phyloP scores from a whole-genome alignment of 371 early-diverging fungal species.

The Polyrhizophydium stewartii region DNA sequence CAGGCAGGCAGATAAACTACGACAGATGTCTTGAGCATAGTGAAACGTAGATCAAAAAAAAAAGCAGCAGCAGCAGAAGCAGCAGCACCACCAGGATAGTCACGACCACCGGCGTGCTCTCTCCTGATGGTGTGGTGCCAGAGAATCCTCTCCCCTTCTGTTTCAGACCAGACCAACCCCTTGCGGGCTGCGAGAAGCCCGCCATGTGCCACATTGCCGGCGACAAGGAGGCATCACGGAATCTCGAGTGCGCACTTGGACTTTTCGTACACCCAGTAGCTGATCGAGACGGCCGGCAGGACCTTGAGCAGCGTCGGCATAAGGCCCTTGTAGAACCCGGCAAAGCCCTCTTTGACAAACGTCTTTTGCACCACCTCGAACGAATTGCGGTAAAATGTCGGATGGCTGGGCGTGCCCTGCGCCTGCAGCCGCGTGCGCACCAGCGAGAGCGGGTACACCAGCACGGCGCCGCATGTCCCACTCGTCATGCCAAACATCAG shows the following conservation, averaged over 20 bases:
- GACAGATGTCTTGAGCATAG: too few relatives aligned
- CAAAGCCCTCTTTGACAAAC: slow-evolving; percentile 42
- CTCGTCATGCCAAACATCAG: slow-evolving; percentile 72
- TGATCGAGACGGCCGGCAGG: slow-evolving; percentile 33
- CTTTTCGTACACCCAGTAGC: slow-evolving; percentile 34
- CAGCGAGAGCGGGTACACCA: slow-evolving; percentile 76
- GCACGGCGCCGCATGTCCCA: slow-evolving; percentile 65
- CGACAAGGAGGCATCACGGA: background rate
- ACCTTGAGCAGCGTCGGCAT: slow-evolving; percentile 74
- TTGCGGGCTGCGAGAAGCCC: background rate
- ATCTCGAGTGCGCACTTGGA: slow-evolving; percentile 13
- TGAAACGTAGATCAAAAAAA: too few relatives aligned
- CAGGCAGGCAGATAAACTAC: too few relatives aligned
- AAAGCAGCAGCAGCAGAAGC: too few relatives aligned
- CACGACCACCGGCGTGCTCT: background rate
- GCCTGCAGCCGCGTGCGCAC: slow-evolving; percentile 80
- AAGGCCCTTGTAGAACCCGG: slow-evolving; percentile 66
- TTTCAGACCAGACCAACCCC: too few relatives aligned
- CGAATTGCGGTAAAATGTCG: slow-evolving; percentile 59
- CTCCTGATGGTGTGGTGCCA: background rate
- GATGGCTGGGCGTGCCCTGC: slow-evolving; percentile 77
- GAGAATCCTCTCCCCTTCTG: background rate
- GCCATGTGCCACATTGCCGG: background rate
- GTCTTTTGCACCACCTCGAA: slow-evolving; percentile 68
- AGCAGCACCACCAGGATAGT: background rate